These are phyloP conservation scores for Eurotiales sp. DNA, from an alignment of 2,329 filamentous ascomycete species.

Conservation along the genomic window DNA sequence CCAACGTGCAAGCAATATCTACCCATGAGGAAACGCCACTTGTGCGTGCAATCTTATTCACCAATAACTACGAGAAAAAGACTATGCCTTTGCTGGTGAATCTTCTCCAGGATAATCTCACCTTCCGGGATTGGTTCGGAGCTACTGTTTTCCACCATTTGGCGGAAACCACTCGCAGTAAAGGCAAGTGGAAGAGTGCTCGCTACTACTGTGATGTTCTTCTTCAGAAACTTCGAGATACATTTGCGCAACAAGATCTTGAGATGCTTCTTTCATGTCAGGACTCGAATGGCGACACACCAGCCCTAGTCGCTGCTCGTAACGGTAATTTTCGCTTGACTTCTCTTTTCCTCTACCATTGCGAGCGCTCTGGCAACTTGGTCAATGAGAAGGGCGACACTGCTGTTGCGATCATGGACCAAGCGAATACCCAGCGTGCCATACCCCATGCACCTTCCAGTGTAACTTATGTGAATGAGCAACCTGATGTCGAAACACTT, in stretches of 20 bases:
- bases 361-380: slow-evolving; percentile 73
- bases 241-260: slow-evolving; percentile 70
- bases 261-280: slow-evolving; percentile 75
- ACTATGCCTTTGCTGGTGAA: slow-evolving; percentile 83
- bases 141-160: slow-evolving; percentile 94
- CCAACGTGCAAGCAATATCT: slow-evolving; percentile 68
- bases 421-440: slow-evolving; percentile 65
- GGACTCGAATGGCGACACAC: slow-evolving; percentile 86
- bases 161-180: slow-evolving; percentile 78
- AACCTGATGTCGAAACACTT: slow-evolving; percentile 26
- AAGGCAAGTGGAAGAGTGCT: slow-evolving; percentile 82
- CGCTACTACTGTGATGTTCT: slow-evolving; percentile 92
- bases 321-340: slow-evolving; percentile 78
- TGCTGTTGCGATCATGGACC: slow-evolving; percentile 77
- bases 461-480: slow-evolving; percentile 38
- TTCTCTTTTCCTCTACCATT: slow-evolving; percentile 66
- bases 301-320: slow-evolving; percentile 79
- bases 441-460: slow-evolving; percentile 70
- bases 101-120: slow-evolving; percentile 77
- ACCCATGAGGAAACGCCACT: slow-evolving; percentile 78
- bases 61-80: slow-evolving; percentile 92
- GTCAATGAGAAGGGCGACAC: slow-evolving; percentile 77
- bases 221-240: slow-evolving; percentile 78
- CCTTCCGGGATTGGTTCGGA: slow-evolving; percentile 72
- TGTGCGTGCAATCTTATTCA: slow-evolving; percentile 92